These are phyloP conservation scores for Plantago lanceolata DNA, from an alignment of 305 asterid species.

Conservation along the genomic window DNA sequence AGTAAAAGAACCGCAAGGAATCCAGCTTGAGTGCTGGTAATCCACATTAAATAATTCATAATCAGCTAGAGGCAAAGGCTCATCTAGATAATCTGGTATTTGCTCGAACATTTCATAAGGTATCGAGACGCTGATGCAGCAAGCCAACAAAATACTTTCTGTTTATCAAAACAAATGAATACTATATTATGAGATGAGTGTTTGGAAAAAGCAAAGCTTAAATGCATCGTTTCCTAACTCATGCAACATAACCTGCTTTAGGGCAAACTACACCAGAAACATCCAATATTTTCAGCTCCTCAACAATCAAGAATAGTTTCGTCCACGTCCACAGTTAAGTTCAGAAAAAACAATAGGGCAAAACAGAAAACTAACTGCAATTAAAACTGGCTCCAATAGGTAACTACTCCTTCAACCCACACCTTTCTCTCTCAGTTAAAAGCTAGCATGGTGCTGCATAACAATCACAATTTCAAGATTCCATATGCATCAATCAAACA, in stretches of 20 bases:
- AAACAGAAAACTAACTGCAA: neutral
- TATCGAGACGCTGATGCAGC: too few species aligned
- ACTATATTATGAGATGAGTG: neutral
- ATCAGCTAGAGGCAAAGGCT: neutral
- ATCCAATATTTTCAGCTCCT: neutral
- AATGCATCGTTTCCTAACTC: neutral
- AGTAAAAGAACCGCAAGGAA: too few species aligned
- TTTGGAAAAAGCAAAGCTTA: neutral
- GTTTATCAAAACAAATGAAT: too few species aligned
- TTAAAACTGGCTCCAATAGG: neutral
- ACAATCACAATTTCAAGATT: constrained; percentile 9
- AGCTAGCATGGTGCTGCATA: neutral
- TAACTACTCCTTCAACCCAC: neutral
- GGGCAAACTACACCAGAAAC: neutral
- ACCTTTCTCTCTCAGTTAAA: neutral
- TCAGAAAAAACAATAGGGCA: neutral
- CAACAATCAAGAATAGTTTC: neutral
- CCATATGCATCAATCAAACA: neutral
- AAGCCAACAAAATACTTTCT: too few species aligned
- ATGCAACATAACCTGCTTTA: neutral
- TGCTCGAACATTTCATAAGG: too few species aligned
- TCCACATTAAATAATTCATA: neutral
- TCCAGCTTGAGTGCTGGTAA: neutral
- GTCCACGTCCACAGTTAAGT: neutral
- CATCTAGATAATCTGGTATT: neutral